These are phyloP conservation scores for Raffaelea ambrosiae DNA, from an alignment of 2,329 filamentous ascomycete species.

Conservation along the genomic window DNA sequence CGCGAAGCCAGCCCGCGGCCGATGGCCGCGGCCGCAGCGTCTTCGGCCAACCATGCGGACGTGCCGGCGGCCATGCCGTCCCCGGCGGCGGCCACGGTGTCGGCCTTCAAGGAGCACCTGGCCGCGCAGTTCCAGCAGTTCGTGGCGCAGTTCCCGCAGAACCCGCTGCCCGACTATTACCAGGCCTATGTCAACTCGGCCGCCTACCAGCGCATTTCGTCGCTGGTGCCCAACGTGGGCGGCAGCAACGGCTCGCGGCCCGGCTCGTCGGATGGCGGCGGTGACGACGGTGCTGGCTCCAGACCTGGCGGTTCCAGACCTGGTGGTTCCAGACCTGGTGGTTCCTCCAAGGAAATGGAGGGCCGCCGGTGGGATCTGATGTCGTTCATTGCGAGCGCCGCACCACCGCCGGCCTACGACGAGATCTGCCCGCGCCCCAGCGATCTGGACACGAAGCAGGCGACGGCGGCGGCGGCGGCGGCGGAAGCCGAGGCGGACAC, in stretches of 20 bases:
- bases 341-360: conserved; percentile 39
- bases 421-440: conserved; percentile 51
- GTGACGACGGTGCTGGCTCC: conserved; percentile 28
- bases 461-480: conserved; percentile 48
- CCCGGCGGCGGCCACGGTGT: conserved; percentile 53
- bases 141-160: conserved; percentile 52
- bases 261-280: conserved; percentile 30
- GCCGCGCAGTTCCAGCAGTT: conserved; percentile 67
- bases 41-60: no score
- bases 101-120: conserved; percentile 66
- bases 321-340: no score
- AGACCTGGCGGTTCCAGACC: no score
- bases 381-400: conserved; percentile 37
- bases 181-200: conserved; percentile 53
- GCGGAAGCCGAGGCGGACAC: conserved; percentile 50
- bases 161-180: conserved; percentile 52
- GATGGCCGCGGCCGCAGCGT: conserved; percentile 12
- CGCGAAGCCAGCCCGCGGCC: conserved; percentile 3
- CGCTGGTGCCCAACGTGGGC: conserved; percentile 58
- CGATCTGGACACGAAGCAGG: conserved; percentile 45
- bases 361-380: conserved; percentile 60
- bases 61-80: conserved; percentile 35
- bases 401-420: conserved; percentile 65
- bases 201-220: conserved; percentile 64
- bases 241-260: conserved; percentile 31